Conservation (phyloP, 148 eudicot genomes). For the Rheum nobile region DNA sequence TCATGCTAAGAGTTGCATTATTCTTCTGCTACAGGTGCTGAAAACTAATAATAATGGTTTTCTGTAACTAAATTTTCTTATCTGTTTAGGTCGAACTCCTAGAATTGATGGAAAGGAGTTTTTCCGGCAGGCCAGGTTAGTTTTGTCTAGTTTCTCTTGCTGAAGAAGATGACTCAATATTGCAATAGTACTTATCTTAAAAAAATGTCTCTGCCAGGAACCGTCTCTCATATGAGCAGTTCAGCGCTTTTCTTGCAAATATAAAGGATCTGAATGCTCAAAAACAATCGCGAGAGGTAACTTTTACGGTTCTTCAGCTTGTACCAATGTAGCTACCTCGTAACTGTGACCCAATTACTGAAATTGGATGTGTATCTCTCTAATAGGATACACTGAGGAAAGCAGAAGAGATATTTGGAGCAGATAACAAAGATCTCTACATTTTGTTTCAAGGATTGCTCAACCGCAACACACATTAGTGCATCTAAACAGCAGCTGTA, state of each 20-base stretch:
- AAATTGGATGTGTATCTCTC: not conserved
- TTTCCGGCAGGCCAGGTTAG: constrained; percentile 82
- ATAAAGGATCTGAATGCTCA: constrained; percentile 91
- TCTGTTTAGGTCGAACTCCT: constrained; percentile 51
- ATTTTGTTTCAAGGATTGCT: constrained; percentile 83
- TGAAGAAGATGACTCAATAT: not conserved
- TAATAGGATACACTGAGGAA: constrained; percentile 82
- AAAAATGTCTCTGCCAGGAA: constrained; percentile 37
- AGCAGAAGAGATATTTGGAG: constrained; percentile 84
- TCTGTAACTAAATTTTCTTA: not conserved
- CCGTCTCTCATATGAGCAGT: constrained; percentile 85
- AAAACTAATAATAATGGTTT: not conserved
- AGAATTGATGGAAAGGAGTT: constrained; percentile 88
- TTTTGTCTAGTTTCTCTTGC: not conserved
- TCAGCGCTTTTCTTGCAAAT: constrained; percentile 79
- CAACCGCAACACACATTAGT: constrained; percentile 49
- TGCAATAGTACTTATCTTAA: not conserved
- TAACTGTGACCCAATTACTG: not conserved
- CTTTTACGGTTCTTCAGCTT: not conserved
- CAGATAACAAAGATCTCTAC: constrained; percentile 81
- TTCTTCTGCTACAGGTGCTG: not conserved
- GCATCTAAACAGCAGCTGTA: not conserved
- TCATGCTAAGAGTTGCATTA: not conserved
- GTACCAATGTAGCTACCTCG: not conserved
- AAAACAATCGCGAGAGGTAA: constrained; percentile 87